Evolutionary conservation across 805 yeast species (phyloP).

Genomic region (Maudiozyma serrabonitensis): DNA sequence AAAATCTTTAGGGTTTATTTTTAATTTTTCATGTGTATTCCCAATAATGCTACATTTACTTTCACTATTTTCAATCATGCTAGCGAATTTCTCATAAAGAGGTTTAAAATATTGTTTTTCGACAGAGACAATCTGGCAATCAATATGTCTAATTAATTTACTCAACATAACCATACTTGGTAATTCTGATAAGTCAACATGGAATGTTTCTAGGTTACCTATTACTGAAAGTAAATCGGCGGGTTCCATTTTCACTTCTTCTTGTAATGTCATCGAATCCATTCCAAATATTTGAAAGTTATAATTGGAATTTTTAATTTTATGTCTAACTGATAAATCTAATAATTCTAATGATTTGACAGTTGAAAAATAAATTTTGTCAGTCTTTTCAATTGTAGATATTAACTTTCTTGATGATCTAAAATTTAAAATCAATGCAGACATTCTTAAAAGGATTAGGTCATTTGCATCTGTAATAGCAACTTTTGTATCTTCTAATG

Average conservation of each 20-base stretch:
- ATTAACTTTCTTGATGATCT: conserved; percentile 14
- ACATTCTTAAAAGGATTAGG: conserved; percentile 24
- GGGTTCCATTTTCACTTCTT: conserved; percentile 20
- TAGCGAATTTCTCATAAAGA: conserved; percentile 22
- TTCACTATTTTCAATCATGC: conserved; percentile 12
- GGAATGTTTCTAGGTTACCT: conserved; percentile 19
- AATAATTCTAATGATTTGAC: conserved; percentile 14
- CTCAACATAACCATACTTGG: conserved; percentile 23
- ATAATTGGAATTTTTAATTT: conserved; percentile 9
- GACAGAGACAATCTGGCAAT: conserved; percentile 20
- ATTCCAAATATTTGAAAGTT: conserved; percentile 15
- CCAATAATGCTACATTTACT: conserved; percentile 12
- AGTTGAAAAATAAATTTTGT: conserved; percentile 14
- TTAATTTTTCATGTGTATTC: conserved; percentile 1
- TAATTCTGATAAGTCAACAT: conserved; percentile 21
- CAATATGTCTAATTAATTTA: conserved; percentile 16
- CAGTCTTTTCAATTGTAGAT: conserved; percentile 4
- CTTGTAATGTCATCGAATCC: conserved; percentile 15
- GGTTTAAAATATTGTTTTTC: conserved; percentile 24
- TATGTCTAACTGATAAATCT: conserved; percentile 17
- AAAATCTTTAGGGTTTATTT: conserved; percentile 7
- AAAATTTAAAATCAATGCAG: conserved; percentile 18
- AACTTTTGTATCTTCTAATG: conserved; percentile 33
- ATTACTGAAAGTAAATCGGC: conserved; percentile 7
- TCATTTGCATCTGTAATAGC: conserved; percentile 27